Evolutionary conservation across 2,329 filamentous ascomycete genomes (phyloP).

Genomic region (Xylaria polymorpha): DNA sequence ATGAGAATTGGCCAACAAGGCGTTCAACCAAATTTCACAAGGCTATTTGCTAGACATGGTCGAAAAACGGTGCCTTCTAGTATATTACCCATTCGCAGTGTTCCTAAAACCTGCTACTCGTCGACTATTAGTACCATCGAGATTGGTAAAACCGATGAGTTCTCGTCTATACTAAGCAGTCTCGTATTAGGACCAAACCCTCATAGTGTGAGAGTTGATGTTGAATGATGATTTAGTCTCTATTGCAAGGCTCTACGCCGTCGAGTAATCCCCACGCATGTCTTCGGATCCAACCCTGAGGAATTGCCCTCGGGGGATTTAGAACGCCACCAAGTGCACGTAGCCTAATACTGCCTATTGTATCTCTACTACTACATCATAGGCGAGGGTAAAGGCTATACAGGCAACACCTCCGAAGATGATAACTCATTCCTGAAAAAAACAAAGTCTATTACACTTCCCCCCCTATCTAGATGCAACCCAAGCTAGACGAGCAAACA

Average conservation of each 20-base stretch:
- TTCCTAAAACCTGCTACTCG: background rate
- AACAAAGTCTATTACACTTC: background rate
- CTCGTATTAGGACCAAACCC: background rate
- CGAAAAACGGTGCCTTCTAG: background rate
- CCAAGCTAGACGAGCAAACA: background rate
- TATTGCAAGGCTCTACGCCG: background rate
- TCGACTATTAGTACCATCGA: background rate
- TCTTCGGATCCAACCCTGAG: background rate
- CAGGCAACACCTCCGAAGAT: background rate
- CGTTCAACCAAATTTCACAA: background rate
- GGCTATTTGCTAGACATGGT: background rate
- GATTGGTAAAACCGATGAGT: background rate
- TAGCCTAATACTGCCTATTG: background rate
- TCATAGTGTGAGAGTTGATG: background rate
- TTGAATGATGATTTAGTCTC: background rate
- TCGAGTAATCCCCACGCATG: background rate
- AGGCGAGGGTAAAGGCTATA: background rate
- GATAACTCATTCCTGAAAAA: background rate
- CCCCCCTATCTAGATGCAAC: too few relatives aligned
- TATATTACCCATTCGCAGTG: too few relatives aligned
- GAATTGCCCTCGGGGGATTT: background rate
- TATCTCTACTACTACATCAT: background rate
- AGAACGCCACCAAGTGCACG: background rate
- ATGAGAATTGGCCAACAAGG: background rate
- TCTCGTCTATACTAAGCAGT: background rate